Evolutionary conservation across 2,329 filamentous ascomycete genomes (phyloP), one percentile per base, ranked within the genome.

Genomic region (Sclerotinia subarctica): DNA sequence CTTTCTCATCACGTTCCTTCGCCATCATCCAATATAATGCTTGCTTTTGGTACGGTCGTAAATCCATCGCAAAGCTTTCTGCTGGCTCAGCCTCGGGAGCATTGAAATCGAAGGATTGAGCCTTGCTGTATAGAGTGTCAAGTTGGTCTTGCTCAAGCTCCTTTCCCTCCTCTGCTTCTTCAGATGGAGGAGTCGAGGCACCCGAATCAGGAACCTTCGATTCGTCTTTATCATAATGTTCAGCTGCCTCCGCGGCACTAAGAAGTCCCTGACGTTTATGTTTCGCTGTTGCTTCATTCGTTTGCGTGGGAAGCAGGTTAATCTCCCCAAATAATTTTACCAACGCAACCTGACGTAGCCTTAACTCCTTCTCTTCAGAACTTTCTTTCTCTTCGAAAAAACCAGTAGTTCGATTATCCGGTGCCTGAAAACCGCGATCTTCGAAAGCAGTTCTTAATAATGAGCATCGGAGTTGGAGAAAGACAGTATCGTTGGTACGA

Each of bases 111-210:
- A 98, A 98, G 0, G 93, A 94, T 76, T 99, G 95, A 0, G 95
- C 95, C 77, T 99, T 99, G 76, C 90, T 92, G 79, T 99, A 99
- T 1, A 99, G 80, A 0, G 91, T 88, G 77, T 99, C 95, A 4
- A 99, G 88, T 77, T 99, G 95, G 74, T 96, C 94, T 78, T 98
- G 93, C 76, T 98, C 93, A 0, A 99, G 84, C 79, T 98, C 94
- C 74, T 94, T 86, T 2, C 93, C 93, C 47, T 97, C 94, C 73
- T 97, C 94, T 0, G 83, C 82, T 58, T 88, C 81, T 6, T 86
- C 85, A 0, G 83, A 81, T 1, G 80, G 79, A 0, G 89, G 81
- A 0, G 88, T 88, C 26, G 72, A 75, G 32, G 69, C 64, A 32
- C 65, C 70, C 60, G 68, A 72, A 24, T 69, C 72, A n/a, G 57